Evolutionary conservation across 805 yeast genomes (phyloP).

Genomic region (Candida xiaguanensis): DNA sequence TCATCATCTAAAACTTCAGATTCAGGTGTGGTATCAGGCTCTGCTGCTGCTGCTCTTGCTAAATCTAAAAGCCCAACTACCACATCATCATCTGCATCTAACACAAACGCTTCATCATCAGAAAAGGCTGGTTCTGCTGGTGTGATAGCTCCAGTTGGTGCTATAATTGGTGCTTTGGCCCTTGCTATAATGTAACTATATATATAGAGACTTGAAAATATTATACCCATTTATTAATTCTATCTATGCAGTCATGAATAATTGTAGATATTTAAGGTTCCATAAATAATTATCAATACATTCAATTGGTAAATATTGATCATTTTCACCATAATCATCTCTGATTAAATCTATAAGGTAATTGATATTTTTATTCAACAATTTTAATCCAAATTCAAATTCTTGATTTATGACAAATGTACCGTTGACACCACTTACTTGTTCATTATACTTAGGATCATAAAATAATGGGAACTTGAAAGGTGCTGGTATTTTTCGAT

Average conservation of each 20-base stretch:
- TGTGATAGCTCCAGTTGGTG: constrained; percentile 21
- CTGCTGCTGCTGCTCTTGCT: neutral
- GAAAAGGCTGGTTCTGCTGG: constrained; percentile 7
- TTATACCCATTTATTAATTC: constrained; percentile 1
- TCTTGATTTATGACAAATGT: constrained; percentile 15
- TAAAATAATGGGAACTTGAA: constrained; percentile 26
- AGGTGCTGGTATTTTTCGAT: neutral
- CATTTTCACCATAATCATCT: neutral
- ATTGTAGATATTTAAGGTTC: constrained; percentile 33
- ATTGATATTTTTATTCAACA: constrained; percentile 29
- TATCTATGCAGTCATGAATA: constrained; percentile 28
- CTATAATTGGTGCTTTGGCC: constrained; percentile 31
- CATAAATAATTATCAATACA: constrained; percentile 39
- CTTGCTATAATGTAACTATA: constrained; percentile 28
- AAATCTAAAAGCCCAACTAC: constrained; percentile 4
- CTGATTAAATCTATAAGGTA: constrained; percentile 20
- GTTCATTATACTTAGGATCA: constrained; percentile 18
- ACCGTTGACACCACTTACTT: constrained; percentile 8
- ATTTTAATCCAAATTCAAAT: constrained; percentile 31
- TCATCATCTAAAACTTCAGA: too few species aligned
- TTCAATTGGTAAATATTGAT: constrained; percentile 28
- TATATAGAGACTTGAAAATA: neutral
- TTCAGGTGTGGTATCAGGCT: too few species aligned
- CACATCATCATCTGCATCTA: constrained; percentile 4
- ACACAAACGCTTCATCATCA: constrained; percentile 3